These are phyloP conservation scores for Amanita thiersii DNA, from an alignment of 768 basidiomycete genomes.

Conservation along the genomic window DNA sequence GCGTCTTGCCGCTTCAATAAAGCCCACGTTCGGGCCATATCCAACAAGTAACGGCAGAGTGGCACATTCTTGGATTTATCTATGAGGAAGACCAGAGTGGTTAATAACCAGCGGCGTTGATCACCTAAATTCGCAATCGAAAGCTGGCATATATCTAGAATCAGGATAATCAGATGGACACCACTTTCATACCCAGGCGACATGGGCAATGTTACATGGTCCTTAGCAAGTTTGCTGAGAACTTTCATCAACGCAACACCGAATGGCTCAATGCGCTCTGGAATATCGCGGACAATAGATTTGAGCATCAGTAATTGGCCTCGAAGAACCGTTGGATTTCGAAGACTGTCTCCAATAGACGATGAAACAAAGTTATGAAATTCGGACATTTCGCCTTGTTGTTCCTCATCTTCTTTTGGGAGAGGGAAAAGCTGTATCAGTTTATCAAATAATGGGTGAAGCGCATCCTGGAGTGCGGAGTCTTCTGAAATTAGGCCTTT, in stretches of 20 bases:
- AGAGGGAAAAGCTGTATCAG: conserved; percentile 72
- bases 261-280: conserved; percentile 82
- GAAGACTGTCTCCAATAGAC: conserved; percentile 73
- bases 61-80: conserved; percentile 81
- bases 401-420: conserved; percentile 73
- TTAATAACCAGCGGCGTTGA: conserved; percentile 74
- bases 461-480: conserved; percentile 64
- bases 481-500: conserved; percentile 85
- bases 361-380: conserved; percentile 73
- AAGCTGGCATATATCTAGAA: conserved; percentile 80
- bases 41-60: conserved; percentile 80
- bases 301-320: conserved; percentile 84
- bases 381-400: conserved; percentile 60
- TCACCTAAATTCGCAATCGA: conserved; percentile 82
- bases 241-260: conserved; percentile 70
- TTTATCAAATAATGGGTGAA: conserved; percentile 78
- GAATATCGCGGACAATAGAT: conserved; percentile 70
- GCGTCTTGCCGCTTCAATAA: conserved; percentile 67
- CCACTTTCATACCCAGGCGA: conserved; percentile 46
- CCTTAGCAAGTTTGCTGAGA: conserved; percentile 78
- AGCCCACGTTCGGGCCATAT: conserved; percentile 87
- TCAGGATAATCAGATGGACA: conserved; percentile 62
- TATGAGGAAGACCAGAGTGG: conserved; percentile 69
- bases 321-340: conserved; percentile 60
- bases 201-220: conserved; percentile 60